These are phyloP conservation scores for Geotrichum candidum DNA, from an alignment of 1,139 yeast species.

Conservation along the genomic window DNA sequence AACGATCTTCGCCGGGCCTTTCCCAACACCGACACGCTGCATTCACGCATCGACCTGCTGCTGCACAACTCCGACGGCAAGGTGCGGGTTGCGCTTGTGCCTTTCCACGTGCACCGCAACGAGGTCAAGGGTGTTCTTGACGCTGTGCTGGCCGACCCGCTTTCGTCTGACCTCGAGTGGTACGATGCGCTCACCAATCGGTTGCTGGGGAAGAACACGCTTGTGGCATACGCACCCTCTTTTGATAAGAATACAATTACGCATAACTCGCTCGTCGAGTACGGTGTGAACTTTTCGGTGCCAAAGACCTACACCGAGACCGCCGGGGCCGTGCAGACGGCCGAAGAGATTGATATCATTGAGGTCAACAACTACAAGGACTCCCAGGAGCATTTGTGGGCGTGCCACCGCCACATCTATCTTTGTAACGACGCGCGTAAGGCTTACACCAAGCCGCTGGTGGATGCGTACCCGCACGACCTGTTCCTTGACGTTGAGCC, in stretches of 20 bases:
- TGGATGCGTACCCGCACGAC: constrained; percentile 24
- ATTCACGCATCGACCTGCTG: constrained; percentile 22
- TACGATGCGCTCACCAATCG: constrained; percentile 27
- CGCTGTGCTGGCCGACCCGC: constrained; percentile 34
- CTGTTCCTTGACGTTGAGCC: constrained; percentile 24
- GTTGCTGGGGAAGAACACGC: constrained; percentile 32
- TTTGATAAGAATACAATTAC: constrained; percentile 31
- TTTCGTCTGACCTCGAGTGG: constrained; percentile 34
- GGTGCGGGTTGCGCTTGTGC: constrained; percentile 16
- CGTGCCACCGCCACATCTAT: constrained; percentile 32
- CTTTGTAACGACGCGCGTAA: constrained; percentile 22
- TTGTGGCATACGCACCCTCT: constrained; percentile 29
- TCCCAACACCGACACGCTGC: constrained; percentile 16
- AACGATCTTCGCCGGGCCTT: not conserved
- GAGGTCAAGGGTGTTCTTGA: constrained; percentile 29
- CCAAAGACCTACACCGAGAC: constrained; percentile 4
- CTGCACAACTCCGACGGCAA: not conserved
- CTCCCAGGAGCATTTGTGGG: constrained; percentile 28
- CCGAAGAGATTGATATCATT: not conserved
- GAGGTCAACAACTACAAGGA: constrained; percentile 33
- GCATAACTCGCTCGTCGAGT: constrained; percentile 35
- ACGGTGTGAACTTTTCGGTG: constrained; percentile 32
- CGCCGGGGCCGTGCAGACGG: not conserved
- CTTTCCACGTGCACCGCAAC: constrained; percentile 26
- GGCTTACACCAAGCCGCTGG: constrained; percentile 20